A percentile compares a stretch with the other conserved stretches of the same genome.
phyloP scores from a whole-genome alignment of 179 eudicot genomes.

The Carnegiea gigantea region DNA sequence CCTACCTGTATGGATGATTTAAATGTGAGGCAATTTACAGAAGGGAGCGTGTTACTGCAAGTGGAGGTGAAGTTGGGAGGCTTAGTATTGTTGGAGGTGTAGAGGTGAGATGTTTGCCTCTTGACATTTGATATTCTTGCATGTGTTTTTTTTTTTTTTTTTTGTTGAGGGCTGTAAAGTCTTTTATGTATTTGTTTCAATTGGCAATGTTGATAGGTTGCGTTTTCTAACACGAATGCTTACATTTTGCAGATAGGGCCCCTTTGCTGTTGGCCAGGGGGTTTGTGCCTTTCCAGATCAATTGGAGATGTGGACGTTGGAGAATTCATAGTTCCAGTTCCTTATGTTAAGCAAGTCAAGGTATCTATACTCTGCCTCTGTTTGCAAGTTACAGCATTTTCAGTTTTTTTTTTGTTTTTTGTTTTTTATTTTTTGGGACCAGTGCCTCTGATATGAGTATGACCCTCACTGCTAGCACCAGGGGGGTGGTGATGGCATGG shows the following conservation, averaged over 20 bases:
- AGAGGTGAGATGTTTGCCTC: slow-evolving; percentile 48
- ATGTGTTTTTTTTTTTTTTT: neutral
- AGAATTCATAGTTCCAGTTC: slow-evolving; percentile 85
- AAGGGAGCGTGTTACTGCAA: slow-evolving; percentile 72
- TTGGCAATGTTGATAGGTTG: neutral
- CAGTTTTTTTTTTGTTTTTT: neutral
- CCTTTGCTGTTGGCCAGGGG: slow-evolving; percentile 94
- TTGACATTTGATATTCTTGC: neutral
- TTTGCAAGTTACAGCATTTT: neutral
- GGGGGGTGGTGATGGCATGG: neutral
- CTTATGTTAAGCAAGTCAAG: slow-evolving; percentile 88
- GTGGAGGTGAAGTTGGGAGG: slow-evolving; percentile 94
- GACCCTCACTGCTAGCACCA: neutral
- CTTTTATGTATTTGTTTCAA: neutral
- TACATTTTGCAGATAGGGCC: slow-evolving; percentile 66
- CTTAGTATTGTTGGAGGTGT: slow-evolving; percentile 69
- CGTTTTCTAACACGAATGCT: neutral
- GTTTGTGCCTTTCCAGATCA: slow-evolving; percentile 90
- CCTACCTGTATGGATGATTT: slow-evolving; percentile 5
- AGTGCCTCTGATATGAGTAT: neutral
- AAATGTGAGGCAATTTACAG: slow-evolving; percentile 35
- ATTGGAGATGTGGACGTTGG: slow-evolving; percentile 93
- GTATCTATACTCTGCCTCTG: slow-evolving; percentile 31
- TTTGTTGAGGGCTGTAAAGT: neutral
- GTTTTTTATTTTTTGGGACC: neutral